Base-by-base conservation (phyloP, 192 early-diverging fungal genomes). In the Gorgonomyces haynaldii region DNA sequence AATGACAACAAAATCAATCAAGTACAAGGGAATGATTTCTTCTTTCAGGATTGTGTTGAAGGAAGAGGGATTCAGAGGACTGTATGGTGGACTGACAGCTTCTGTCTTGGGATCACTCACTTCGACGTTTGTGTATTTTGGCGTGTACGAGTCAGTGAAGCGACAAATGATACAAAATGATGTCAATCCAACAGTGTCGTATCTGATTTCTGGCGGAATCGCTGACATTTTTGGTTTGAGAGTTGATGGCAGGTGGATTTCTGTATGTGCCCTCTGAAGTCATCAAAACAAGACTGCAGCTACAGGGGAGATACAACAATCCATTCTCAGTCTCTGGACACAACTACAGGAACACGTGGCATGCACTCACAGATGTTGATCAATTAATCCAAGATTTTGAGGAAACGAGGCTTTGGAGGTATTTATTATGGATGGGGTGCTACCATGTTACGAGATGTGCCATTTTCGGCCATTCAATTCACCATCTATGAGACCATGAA, bases 281-380 rank as follows among this genome's bases (percentile, higher is more conserved):
- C 12, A 12, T 91, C 20, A 94, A 94, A 58, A 91, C 87, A 15
- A 79, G 91, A 41, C 67, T 94, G 51, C 91, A 94, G 64, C 63
- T 94, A 32, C 91, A 94, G 58, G 88, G 86, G 64, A 66, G n/a
- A 62, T 74, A 50, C 48, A 82, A 82, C 48, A 82, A 82, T 52
- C 78, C 80, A 67, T 74, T 13, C 76, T 79, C 20, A 70, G 83
- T 46, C 81, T 86, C 36, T 63, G 72, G 58, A 78, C 84, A 89
- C 61, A 66, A 84, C 44, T 91, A 91, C 64, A 66, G 39, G 23
- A 70, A 73, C 31, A 76, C 79, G 10, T 58, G 67, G 3, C 60
- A 76, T 53, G 90, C 85, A 29, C 50, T 94, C 37, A 52, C 53
- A 22, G 39, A 29, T 27, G 57, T 59, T 26, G 13, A 37, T 25